A percentile compares a stretch with the other conserved stretches of the same genome.
Conservation (phyloP, 129 eudicot species). For the Lactuca sativa region DNA sequence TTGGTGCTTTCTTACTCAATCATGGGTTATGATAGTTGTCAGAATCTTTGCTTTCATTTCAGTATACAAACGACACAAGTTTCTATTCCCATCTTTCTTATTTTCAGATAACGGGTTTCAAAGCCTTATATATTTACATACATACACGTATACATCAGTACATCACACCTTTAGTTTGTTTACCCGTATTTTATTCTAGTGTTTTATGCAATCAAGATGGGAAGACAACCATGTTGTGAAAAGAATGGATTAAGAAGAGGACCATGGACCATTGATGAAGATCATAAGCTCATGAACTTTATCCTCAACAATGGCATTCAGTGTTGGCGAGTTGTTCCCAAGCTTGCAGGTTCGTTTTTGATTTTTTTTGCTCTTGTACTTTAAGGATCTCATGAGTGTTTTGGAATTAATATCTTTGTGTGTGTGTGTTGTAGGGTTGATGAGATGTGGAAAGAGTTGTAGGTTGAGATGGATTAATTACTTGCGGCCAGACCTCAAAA, state of each 20-base stretch:
- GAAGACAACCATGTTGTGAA: conserved; percentile 85
- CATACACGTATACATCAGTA: background rate
- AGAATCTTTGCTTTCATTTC: conserved; percentile 62
- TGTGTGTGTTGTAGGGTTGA: conserved; percentile 50
- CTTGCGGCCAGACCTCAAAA: conserved; percentile 75
- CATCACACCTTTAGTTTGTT: background rate
- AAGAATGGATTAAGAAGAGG: conserved; percentile 80
- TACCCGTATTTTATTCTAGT: background rate
- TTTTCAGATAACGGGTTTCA: conserved; percentile 1
- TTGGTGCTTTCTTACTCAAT: conserved; percentile 65
- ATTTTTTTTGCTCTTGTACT: background rate
- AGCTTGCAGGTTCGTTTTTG: conserved; percentile 77
- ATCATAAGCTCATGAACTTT: conserved; percentile 71
- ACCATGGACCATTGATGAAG: conserved; percentile 91
- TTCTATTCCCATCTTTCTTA: conserved; percentile 11
- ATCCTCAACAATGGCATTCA: conserved; percentile 77
- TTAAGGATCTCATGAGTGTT: background rate
- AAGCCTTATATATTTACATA: background rate
- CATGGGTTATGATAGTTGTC: conserved; percentile 58
- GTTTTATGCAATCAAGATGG: conserved; percentile 49
- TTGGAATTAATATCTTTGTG: background rate
- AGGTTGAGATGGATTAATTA: conserved; percentile 84
- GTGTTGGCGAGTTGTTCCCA: conserved; percentile 82
- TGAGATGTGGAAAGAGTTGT: conserved; percentile 92
- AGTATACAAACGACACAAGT: conserved; percentile 30